phyloP scores from a whole-genome alignment of 1,284 basidiomycete species.

The Trichosporon asahii region DNA sequence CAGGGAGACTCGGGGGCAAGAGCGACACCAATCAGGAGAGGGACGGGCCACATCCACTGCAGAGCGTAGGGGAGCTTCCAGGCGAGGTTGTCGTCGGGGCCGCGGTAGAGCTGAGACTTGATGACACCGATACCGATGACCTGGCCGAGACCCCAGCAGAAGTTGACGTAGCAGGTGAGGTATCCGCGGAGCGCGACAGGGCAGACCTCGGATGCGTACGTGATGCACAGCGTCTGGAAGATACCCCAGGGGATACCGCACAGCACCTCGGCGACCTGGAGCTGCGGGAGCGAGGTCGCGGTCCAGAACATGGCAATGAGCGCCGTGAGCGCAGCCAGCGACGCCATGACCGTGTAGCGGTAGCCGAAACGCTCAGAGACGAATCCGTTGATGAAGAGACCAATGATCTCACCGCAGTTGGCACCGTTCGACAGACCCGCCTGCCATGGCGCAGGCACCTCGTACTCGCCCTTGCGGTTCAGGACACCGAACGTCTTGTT shows the following conservation, averaged over 20 bases:
- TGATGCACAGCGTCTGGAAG: conserved; percentile 24
- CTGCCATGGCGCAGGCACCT: conserved; percentile 55
- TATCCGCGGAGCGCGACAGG: conserved; percentile 47
- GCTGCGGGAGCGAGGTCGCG: conserved; percentile 35
- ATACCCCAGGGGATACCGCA: conserved; percentile 46
- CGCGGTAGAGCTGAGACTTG: conserved; percentile 35
- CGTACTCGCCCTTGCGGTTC: conserved; percentile 45
- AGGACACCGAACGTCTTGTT: conserved; percentile 44
- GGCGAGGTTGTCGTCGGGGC: conserved; percentile 34
- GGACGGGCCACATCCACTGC: conserved; percentile 45
- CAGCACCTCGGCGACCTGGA: conserved; percentile 42
- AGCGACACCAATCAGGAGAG: conserved; percentile 38
- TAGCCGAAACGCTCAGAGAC: conserved; percentile 51
- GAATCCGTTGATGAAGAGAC: conserved; percentile 50
- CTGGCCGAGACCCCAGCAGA: conserved; percentile 49
- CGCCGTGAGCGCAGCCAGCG: conserved; percentile 35
- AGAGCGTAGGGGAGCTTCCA: conserved; percentile 45
- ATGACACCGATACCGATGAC: conserved; percentile 49
- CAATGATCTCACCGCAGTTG: conserved; percentile 51
- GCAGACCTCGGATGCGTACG: conserved; percentile 36
- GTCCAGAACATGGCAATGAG: conserved; percentile 47
- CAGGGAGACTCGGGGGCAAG: conserved; percentile 33
- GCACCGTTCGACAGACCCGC: conserved; percentile 52
- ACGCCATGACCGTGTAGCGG: conserved; percentile 41
- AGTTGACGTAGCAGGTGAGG: conserved; percentile 47